Percentiles rank a stretch among this genome's conserved stretches.
Evolutionary conservation across 2,329 filamentous ascomycete species (phyloP).

Genomic region (Juglanconis sp.): DNA sequence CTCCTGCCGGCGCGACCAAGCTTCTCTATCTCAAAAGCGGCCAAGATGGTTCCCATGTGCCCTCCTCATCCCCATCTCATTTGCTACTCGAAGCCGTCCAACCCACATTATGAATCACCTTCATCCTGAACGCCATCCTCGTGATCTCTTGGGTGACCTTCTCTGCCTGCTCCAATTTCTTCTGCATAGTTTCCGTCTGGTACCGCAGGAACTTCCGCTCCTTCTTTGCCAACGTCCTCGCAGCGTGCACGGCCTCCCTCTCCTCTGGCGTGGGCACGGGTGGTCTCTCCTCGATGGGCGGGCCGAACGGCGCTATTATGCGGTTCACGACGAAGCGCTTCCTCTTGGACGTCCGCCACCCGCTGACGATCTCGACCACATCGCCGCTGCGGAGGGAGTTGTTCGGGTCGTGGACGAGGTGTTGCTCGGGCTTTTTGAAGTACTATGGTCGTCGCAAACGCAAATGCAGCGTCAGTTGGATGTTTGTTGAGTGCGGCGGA

Average conservation of each 20-base stretch:
- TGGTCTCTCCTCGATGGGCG: conserved; percentile 60
- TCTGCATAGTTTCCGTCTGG: conserved; percentile 19
- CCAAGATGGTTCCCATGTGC: neutral
- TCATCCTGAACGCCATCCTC: conserved; percentile 24
- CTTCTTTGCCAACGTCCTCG: conserved; percentile 52
- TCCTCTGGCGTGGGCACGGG: conserved; percentile 64
- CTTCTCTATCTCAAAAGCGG: neutral
- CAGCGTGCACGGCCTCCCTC: conserved; percentile 51
- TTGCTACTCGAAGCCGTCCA: neutral
- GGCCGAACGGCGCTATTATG: conserved; percentile 68
- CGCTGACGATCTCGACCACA: conserved; percentile 67
- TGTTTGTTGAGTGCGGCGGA: neutral
- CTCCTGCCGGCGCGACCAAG: neutral
- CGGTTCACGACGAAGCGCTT: conserved; percentile 73
- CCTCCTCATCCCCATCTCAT: neutral
- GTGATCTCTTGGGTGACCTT: conserved; percentile 22
- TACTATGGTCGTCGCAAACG: conserved; percentile 39
- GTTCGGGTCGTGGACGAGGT: conserved; percentile 76
- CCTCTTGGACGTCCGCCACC: conserved; percentile 60
- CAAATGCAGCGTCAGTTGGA: neutral
- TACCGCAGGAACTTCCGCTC: conserved; percentile 43
- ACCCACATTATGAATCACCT: conserved; percentile 8
- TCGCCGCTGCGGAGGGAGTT: conserved; percentile 72
- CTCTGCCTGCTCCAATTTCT: conserved; percentile 23
- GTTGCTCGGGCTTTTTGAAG: conserved; percentile 61